These are phyloP conservation scores for Aspergillus melleus DNA, from an alignment of 2,329 filamentous ascomycete species.

Conservation along the genomic window DNA sequence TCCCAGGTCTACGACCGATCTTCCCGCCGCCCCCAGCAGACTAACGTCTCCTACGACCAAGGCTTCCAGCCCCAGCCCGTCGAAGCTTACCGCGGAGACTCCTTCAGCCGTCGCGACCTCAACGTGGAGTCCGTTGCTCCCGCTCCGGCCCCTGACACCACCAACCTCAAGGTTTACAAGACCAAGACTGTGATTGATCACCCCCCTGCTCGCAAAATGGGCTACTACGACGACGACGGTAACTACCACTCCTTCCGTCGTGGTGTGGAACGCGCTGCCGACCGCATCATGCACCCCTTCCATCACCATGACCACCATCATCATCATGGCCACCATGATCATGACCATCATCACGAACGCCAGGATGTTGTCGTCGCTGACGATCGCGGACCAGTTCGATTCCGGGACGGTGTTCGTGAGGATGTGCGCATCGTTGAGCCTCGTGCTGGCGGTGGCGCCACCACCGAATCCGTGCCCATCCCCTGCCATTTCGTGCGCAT, in stretches of 20 bases:
- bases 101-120: constrained; percentile 29
- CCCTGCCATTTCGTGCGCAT: constrained; percentile 99
- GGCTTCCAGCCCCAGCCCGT: constrained; percentile 35
- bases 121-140: constrained; percentile 35
- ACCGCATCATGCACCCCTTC: constrained; percentile 65
- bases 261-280: constrained; percentile 66
- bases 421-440: constrained; percentile 53
- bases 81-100: constrained; percentile 44
- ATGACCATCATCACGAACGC: constrained; percentile 35
- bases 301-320: constrained; percentile 43
- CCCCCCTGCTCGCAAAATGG: constrained; percentile 63
- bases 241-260: constrained; percentile 74
- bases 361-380: constrained; percentile 44
- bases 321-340: constrained; percentile 10
- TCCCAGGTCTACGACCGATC: constrained; percentile 14
- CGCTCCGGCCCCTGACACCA: constrained; percentile 33
- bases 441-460: constrained; percentile 38
- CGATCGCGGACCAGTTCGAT: constrained; percentile 47
- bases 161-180: constrained; percentile 53
- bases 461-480: constrained; percentile 89
- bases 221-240: constrained; percentile 78
- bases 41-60: constrained; percentile 34
- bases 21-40: constrained; percentile 6
- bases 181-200: constrained; percentile 52
- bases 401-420: constrained; percentile 47